A percentile compares a stretch with the other conserved stretches of the same genome.
phyloP scores from a whole-genome alignment of 352 stramenopile genomes.

The Phytophthora rubi region DNA sequence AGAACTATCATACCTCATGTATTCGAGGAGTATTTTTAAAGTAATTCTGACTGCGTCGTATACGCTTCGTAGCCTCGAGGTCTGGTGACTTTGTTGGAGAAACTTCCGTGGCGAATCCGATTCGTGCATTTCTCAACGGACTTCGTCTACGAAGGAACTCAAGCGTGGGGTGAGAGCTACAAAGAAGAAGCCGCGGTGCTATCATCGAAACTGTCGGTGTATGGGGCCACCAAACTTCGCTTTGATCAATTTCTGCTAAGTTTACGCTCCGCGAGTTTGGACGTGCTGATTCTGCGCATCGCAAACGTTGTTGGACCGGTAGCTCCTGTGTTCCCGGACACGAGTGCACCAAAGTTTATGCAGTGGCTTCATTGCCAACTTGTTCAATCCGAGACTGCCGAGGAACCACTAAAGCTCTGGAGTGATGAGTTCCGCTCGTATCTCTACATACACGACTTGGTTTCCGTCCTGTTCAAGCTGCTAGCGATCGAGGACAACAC shows the following conservation, averaged over 20 bases:
- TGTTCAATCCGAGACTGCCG: constrained; percentile 20
- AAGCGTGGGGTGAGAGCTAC: constrained; percentile 37
- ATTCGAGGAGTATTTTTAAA: neutral
- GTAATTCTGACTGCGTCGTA: neutral
- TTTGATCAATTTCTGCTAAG: constrained; percentile 55
- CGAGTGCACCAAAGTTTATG: constrained; percentile 62
- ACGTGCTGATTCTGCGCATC: constrained; percentile 55
- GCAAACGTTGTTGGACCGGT: constrained; percentile 64
- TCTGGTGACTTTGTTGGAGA: constrained; percentile 42
- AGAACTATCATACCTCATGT: too few relatives aligned
- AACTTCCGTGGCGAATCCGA: constrained; percentile 30
- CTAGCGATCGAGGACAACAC: constrained; percentile 2
- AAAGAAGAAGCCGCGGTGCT: constrained; percentile 37
- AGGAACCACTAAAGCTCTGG: constrained; percentile 51
- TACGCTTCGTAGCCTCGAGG: constrained; percentile 34
- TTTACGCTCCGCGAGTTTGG: constrained; percentile 5
- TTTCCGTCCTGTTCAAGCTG: constrained; percentile 42
- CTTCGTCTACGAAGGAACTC: constrained; percentile 64
- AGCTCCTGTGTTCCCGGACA: constrained; percentile 45
- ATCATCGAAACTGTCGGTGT: constrained; percentile 40
- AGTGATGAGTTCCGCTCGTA: constrained; percentile 73
- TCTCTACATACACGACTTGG: constrained; percentile 61
- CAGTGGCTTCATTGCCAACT: constrained; percentile 66
- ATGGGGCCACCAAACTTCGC: constrained; percentile 55
- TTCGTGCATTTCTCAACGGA: constrained; percentile 78